Base-by-base conservation (phyloP, 148 eudicot species). In the Chenopodium suecicum region DNA sequence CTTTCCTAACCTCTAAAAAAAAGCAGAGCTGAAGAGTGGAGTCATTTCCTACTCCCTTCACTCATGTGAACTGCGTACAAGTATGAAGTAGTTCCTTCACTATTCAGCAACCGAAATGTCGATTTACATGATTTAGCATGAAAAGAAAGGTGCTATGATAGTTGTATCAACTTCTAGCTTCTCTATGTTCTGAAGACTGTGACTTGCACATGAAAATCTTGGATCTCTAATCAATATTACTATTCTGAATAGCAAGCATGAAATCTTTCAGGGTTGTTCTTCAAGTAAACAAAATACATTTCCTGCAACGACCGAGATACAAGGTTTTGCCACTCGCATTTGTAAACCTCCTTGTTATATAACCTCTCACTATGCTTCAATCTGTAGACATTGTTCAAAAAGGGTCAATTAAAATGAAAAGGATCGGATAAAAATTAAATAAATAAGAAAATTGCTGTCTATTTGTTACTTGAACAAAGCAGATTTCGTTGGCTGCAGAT, bases 291-390 rank as follows among this genome's bases (percentile, higher is more conserved):
- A 1, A 56, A 62, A 20, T 2, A 12, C 52, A 48, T 73, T 11
- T 25, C 56, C 34, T 25, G 70, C 6, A 66, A 25, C 9, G 32
- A 29, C 14, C 4, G 2, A 27, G 34, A 7, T 29, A 58, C 41
- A 66, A 66, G 34, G 19, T 66, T 29, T 66, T 66, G 44, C 5
- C 17, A 5, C 37, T 66, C 8, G 6, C 63, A n/a, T 0, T 62
- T 6, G 7, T 16, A 2, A 68, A 48, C 22, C 62, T 25, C 37
- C 12, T 48, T 48, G 77, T 74, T 44, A 5, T 74, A 0, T n/a
- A 62, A 62, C 66, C 27, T 74, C 19, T 74, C 63, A 14, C 27
- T n/a, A 74, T 20, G 58, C 31, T 73, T 48, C 77, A 25, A 74
- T 50, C 9, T 74, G 72, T 31, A 31, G 16, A 14, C 34, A 29